These are phyloP conservation scores for Fraxinus anomala DNA, from an alignment of 257 asterid genomes.

Conservation along the genomic window DNA sequence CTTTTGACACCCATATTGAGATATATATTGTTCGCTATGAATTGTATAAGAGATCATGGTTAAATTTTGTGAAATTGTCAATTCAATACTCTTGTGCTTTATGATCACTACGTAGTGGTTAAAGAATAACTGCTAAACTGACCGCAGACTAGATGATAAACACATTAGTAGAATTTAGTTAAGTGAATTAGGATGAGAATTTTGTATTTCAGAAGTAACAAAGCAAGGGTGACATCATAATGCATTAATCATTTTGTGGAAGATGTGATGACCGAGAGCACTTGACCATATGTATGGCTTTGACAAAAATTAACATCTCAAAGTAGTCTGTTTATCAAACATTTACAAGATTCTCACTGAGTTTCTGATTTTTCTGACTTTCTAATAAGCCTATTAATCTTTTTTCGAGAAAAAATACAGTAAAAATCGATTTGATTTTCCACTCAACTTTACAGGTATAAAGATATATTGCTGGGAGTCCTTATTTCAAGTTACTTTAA, in stretches of 20 bases:
- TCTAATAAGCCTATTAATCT: constrained; percentile 3
- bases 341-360: background rate
- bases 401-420: constrained; percentile 7
- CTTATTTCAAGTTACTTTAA: constrained; percentile 82
- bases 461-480: constrained; percentile 52
- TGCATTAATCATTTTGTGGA: background rate
- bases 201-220: background rate
- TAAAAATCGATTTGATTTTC: constrained; percentile 11
- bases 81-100: background rate
- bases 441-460: constrained; percentile 52
- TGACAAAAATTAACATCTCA: constrained; percentile 10
- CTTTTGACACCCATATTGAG: background rate
- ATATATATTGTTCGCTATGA: background rate
- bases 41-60: background rate
- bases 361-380: background rate
- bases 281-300: constrained; percentile 11
- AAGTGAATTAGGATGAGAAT: background rate
- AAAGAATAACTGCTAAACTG: background rate
- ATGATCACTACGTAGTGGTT: background rate
- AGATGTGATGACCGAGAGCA: background rate
- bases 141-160: background rate
- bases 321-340: background rate
- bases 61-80: background rate
- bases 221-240: background rate
- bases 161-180: background rate